Conservation (phyloP, 202 grass and related monocot species). For the Thinopyrum obtusiflorum region DNA sequence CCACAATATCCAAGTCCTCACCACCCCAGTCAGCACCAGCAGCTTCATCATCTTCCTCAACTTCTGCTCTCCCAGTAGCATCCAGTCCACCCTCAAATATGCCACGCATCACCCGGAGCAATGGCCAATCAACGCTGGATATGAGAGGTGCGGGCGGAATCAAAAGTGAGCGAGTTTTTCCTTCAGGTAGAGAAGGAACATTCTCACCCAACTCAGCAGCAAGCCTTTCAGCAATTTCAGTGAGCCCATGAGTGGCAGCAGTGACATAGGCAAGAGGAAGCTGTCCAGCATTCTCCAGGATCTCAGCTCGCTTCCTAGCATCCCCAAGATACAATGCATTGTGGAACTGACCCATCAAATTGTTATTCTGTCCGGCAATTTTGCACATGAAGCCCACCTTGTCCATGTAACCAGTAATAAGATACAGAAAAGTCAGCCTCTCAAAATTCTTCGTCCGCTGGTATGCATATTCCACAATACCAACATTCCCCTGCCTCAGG, state of each 20-base stretch:
- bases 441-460: conserved; percentile 97
- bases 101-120: conserved; percentile 86
- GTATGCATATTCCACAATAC: conserved; percentile 98
- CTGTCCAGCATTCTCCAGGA: conserved; percentile 87
- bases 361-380: conserved; percentile 94
- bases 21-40: conserved; percentile 91
- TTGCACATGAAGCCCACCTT: conserved; percentile 92
- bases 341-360: conserved; percentile 96
- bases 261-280: conserved; percentile 89
- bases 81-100: conserved; percentile 94
- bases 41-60: conserved; percentile 73
- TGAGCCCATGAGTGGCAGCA: conserved; percentile 81
- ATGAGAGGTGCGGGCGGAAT: conserved; percentile 71
- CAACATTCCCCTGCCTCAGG: conserved; percentile 91
- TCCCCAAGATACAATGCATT: conserved; percentile 97
- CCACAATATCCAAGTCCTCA: conserved; percentile 82
- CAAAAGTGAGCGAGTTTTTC: conserved; percentile 63
- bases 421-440: conserved; percentile 96
- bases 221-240: conserved; percentile 71
- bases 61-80: conserved; percentile 54
- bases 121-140: conserved; percentile 81
- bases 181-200: conserved; percentile 71
- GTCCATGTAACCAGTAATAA: conserved; percentile 86
- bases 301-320: conserved; percentile 77
- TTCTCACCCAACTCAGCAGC: conserved; percentile 84